Conservation (phyloP, 208 protist species). For the Leishmania braziliensis region DNA sequence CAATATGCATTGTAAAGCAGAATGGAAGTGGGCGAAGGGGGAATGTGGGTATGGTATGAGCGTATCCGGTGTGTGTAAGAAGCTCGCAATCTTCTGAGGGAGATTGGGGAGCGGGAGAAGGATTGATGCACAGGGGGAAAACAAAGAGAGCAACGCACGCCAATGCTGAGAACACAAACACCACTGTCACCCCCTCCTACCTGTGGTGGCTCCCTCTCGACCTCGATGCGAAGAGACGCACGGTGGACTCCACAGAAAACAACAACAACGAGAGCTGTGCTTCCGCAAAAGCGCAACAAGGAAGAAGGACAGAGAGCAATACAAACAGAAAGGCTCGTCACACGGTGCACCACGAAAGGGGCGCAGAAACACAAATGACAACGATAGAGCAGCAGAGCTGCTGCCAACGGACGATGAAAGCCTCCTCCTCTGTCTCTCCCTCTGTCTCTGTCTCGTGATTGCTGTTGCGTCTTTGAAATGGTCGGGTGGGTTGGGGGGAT, state of each 20-base stretch:
- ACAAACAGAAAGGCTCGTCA: background rate
- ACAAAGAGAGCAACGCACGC: background rate
- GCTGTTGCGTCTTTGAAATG: background rate
- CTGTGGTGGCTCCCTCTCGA: background rate
- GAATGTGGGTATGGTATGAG: background rate
- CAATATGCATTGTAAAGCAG: constrained; percentile 36
- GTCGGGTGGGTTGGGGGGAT: background rate
- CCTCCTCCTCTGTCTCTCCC: background rate
- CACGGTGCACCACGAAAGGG: background rate
- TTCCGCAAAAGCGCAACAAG: background rate
- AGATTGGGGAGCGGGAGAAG: background rate
- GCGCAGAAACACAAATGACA: background rate
- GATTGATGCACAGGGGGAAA: background rate
- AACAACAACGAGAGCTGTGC: background rate
- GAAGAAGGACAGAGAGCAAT: background rate
- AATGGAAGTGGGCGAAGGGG: background rate
- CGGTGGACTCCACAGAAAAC: background rate
- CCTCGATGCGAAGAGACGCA: background rate
- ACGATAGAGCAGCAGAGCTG: background rate
- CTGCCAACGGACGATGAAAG: background rate
- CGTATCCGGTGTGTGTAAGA: background rate
- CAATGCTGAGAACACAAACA: background rate
- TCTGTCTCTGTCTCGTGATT: background rate
- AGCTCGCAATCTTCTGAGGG: background rate
- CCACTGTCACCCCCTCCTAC: background rate